These are phyloP conservation scores for Penicillium paradoxum DNA, from an alignment of 495 filamentous ascomycete species.

Conservation along the genomic window DNA sequence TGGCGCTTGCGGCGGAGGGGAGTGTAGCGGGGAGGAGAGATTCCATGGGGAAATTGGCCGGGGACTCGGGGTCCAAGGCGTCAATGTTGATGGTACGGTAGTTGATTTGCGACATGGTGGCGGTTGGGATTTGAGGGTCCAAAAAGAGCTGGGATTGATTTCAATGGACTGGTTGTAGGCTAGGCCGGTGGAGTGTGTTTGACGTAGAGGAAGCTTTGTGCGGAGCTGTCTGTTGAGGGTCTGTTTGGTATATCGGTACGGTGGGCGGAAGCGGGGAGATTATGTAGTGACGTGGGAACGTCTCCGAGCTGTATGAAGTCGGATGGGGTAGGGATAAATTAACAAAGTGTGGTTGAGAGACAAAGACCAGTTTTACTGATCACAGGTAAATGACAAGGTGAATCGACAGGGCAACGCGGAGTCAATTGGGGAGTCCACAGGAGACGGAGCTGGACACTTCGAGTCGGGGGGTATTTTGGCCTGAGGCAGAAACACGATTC, in stretches of 20 bases:
- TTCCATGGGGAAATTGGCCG: conserved; percentile 77
- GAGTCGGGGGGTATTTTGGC: conserved; percentile 10
- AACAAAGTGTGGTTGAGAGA: background rate
- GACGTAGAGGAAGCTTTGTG: background rate
- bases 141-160: background rate
- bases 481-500: conserved; percentile 21
- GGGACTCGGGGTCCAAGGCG: conserved; percentile 78
- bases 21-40: conserved; percentile 68
- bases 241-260: conserved; percentile 14
- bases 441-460: conserved; percentile 13
- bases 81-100: conserved; percentile 96
- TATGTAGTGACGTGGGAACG: conserved; percentile 9
- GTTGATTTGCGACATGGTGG: conserved; percentile 56
- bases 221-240: conserved; percentile 4
- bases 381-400: background rate
- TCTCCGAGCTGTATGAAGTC: background rate
- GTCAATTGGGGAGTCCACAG: conserved; percentile 9
- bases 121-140: conserved; percentile 3
- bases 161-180: background rate
- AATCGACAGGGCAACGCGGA: background rate
- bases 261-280: conserved; percentile 22
- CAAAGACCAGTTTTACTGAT: background rate
- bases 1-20: conserved; percentile 56
- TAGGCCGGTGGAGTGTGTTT: background rate
- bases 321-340: background rate